Base-by-base conservation (phyloP, 2,329 filamentous ascomycete species). In the Thelonectria olida region DNA sequence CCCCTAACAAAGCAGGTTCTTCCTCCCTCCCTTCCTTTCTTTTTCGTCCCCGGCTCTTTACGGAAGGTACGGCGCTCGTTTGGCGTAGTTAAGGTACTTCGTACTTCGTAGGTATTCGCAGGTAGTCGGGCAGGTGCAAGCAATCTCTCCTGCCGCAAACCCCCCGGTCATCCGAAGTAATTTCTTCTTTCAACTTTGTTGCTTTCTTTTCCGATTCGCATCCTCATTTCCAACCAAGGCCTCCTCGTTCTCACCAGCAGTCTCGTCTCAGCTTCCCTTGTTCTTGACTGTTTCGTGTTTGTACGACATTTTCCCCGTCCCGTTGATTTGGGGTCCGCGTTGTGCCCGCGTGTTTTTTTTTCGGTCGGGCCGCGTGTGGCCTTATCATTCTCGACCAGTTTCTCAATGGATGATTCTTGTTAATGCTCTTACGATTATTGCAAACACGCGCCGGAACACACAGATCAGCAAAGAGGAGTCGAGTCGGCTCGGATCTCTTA, bases 301-400 rank as follows among this genome's bases (percentile, higher is more conserved):
- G 9, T 49, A 28, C 15, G 42, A 28, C 41, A 39, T 23, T 25
- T 36, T 12, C 49, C 49, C 49, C 20, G 22, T n/a, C 36, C 22
- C 25, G 15, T 10, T 25, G n/a, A 34, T 34, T 34, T 34, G 31
- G 31, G 31, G 49, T 22, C 15, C 48, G 48, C 20, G 48, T 39
- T 17, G 47, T 50, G 31, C 20, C 36, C 7, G 12, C 51, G 44
- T 54, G 48, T 47, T 63, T 48, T 48, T 41, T 49, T 42, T 41
- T 20, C 22, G 22, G 42, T 45, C 12, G 22, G 42, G 10, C 42
- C 39, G 39, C 20, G 9, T 28, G 48, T 39, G 54, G 55, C 55
- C 53, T 39, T 19, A 55, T 41, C 22, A 7, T 34, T 22, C 28
- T 27, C 20, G 42, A 45, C 13, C 20, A 34, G 38, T 20, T 25